Percentiles rank a stretch among this genome's conserved stretches.
Evolutionary conservation across 2,329 filamentous ascomycete species (phyloP).

Genomic region (Penicillium janthinellum): DNA sequence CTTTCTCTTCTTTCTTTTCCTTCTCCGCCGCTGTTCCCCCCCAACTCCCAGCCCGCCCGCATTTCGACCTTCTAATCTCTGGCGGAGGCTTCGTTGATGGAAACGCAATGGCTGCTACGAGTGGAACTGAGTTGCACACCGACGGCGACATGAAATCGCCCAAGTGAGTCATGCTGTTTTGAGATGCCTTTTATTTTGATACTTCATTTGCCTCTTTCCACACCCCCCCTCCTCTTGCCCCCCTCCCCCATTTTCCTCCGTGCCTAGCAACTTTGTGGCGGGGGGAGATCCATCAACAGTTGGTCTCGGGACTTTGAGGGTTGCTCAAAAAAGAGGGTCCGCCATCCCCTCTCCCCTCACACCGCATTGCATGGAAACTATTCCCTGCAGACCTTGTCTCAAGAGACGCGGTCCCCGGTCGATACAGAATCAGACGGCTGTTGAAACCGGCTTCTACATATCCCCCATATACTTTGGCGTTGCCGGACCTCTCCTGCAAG

Average conservation of each 20-base stretch:
- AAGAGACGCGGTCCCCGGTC: neutral
- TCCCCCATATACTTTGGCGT: neutral
- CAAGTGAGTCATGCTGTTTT: slow-evolving; percentile 52
- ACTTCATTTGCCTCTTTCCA: neutral
- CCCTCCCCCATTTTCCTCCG: neutral
- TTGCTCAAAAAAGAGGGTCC: slow-evolving; percentile 15
- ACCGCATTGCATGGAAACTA: slow-evolving; percentile 21
- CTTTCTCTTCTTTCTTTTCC: slow-evolving; percentile 7
- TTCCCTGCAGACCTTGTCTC: slow-evolving; percentile 17
- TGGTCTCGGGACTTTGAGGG: neutral
- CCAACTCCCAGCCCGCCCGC: slow-evolving; percentile 5
- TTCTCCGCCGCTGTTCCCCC: neutral
- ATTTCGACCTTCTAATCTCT: slow-evolving; percentile 14
- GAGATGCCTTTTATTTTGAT: neutral
- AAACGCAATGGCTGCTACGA: slow-evolving; percentile 47
- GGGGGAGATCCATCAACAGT: slow-evolving; percentile 1
- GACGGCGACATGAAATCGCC: slow-evolving; percentile 62
- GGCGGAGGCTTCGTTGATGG: slow-evolving; percentile 34
- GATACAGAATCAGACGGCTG: neutral
- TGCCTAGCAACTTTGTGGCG: slow-evolving; percentile 1
- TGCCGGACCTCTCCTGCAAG: slow-evolving; percentile 14
- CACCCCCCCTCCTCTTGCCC: too few species aligned
- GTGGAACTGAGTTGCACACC: slow-evolving; percentile 52
- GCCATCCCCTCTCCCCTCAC: slow-evolving; percentile 15
- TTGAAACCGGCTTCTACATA: neutral